Conservation (phyloP, 371 early-diverging fungal genomes). For the Mucor mucedo region DNA sequence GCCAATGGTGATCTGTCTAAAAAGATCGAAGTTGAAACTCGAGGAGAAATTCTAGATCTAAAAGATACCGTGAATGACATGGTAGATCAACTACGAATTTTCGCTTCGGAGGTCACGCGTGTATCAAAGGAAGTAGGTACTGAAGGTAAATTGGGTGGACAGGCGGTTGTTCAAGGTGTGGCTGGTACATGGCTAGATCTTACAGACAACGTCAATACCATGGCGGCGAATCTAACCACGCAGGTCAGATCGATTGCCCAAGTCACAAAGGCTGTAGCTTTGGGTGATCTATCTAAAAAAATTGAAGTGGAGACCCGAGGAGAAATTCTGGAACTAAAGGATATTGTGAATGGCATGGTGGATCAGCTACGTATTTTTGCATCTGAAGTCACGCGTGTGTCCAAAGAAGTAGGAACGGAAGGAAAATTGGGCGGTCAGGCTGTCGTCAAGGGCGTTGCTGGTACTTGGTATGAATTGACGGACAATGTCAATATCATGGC, state of each 20-base stretch:
- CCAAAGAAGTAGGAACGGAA: conserved; percentile 46
- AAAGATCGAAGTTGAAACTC: conserved; percentile 40
- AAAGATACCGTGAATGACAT: conserved; percentile 39
- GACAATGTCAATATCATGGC: conserved; percentile 57
- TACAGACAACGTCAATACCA: conserved; percentile 49
- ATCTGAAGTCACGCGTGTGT: conserved; percentile 55
- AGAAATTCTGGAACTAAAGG: conserved; percentile 39
- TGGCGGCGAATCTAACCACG: conserved; percentile 60
- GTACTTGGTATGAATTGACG: conserved; percentile 53
- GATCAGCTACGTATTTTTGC: conserved; percentile 47
- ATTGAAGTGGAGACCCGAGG: conserved; percentile 41
- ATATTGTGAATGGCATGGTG: conserved; percentile 45
- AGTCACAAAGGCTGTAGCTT: conserved; percentile 38
- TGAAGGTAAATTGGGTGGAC: conserved; percentile 54
- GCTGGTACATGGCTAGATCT: conserved; percentile 54
- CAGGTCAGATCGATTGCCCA: conserved; percentile 58
- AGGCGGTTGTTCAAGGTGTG: conserved; percentile 45
- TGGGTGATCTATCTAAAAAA: conserved; percentile 39
- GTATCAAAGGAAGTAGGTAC: conserved; percentile 46
- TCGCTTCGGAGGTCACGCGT: conserved; percentile 55
- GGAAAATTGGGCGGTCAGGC: conserved; percentile 60
- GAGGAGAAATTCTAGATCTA: conserved; percentile 40
- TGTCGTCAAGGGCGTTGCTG: conserved; percentile 44
- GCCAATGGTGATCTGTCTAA: conserved; percentile 38
- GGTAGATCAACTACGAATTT: conserved; percentile 43